Conservation (phyloP, 257 asterid genomes). For the Plantago major region DNA sequence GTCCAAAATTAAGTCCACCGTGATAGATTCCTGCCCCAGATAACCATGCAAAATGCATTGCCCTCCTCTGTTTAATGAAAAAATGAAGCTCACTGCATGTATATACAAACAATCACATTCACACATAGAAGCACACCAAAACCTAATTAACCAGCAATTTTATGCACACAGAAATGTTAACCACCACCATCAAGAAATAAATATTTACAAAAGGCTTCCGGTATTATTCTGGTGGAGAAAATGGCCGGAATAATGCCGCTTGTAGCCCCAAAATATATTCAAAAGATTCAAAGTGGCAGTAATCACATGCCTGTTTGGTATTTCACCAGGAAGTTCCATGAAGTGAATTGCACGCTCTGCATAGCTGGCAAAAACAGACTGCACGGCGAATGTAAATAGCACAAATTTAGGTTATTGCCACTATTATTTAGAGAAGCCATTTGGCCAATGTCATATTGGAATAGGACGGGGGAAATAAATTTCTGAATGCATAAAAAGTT, state of each 20-base stretch:
- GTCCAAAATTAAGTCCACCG: constrained; percentile 95
- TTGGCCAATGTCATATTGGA: not conserved
- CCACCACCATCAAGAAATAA: not conserved
- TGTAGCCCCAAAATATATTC: not conserved
- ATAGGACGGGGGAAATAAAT: not conserved
- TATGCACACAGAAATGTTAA: not conserved
- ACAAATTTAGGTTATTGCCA: constrained; percentile 14
- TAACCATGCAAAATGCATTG: constrained; percentile 95
- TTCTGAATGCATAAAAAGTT: not conserved
- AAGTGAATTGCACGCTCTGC: constrained; percentile 92
- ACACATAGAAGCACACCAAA: constrained; percentile 5
- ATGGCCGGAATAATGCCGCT: not conserved
- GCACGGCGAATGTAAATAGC: constrained; percentile 24
- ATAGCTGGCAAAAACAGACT: constrained; percentile 91
- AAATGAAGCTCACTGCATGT: constrained; percentile 90
- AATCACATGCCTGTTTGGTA: constrained; percentile 74
- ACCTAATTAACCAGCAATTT: constrained; percentile 7
- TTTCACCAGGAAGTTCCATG: constrained; percentile 99
- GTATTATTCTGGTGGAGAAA: no score
- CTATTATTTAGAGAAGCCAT: not conserved
- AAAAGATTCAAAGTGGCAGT: constrained; percentile 6
- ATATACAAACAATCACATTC: constrained; percentile 16
- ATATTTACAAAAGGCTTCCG: not conserved
- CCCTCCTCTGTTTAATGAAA: constrained; percentile 92
- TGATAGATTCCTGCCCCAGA: constrained; percentile 99